These are phyloP conservation scores for Ambispora gerdemannii DNA, from an alignment of 192 early-diverging fungal species.

Conservation along the genomic window DNA sequence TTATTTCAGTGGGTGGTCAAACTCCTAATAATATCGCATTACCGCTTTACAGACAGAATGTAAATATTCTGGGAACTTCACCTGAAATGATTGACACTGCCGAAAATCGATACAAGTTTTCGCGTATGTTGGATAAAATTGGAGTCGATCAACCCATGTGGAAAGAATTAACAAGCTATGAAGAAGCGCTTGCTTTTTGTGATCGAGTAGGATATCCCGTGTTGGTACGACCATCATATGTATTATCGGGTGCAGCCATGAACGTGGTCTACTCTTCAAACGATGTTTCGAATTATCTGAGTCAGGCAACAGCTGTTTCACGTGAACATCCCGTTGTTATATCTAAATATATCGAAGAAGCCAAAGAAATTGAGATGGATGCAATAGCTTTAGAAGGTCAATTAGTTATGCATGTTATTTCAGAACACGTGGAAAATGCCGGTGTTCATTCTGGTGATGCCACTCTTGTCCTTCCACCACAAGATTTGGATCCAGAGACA, in stretches of 20 bases:
- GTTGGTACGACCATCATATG: constrained; percentile 92
- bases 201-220: constrained; percentile 87
- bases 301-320: constrained; percentile 81
- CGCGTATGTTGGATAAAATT: constrained; percentile 83
- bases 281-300: constrained; percentile 69
- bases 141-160: constrained; percentile 95
- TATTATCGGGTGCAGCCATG: constrained; percentile 98
- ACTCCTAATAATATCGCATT: constrained; percentile 96
- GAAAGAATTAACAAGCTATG: constrained; percentile 85
- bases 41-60: constrained; percentile 63
- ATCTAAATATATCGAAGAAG: constrained; percentile 92
- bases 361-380: constrained; percentile 95
- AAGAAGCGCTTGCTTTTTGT: constrained; percentile 84
- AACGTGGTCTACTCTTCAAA: constrained; percentile 84
- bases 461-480: constrained; percentile 82
- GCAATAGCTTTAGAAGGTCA: constrained; percentile 84
- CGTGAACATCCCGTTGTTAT: constrained; percentile 96
- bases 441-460: constrained; percentile 99
- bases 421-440: constrained; percentile 95
- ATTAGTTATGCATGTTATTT: constrained; percentile 83
- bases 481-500: constrained; percentile 48
- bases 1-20: constrained; percentile 94
- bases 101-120: constrained; percentile 96
- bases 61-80: constrained; percentile 88
- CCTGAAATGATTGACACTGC: constrained; percentile 90